Evolutionary conservation across 331 rosid genomes (phyloP).

Genomic region (Rosa hybrid): DNA sequence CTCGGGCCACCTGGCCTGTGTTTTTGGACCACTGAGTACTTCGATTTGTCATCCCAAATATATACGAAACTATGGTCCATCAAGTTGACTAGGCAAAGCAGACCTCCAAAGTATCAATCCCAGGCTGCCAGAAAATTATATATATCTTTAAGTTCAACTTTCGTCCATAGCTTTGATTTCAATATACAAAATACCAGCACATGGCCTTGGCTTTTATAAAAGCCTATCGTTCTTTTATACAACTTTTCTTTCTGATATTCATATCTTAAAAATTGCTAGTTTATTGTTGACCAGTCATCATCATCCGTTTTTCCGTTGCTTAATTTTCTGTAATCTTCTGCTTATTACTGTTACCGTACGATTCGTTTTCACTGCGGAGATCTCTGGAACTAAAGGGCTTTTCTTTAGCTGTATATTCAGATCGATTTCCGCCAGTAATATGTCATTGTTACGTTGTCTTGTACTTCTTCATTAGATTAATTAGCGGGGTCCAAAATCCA

Average conservation of each 20-base stretch:
- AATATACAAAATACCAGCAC: not conserved
- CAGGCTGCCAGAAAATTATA: not conserved
- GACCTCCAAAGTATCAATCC: not conserved
- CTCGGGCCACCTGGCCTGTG: not conserved
- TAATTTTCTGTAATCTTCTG: not conserved
- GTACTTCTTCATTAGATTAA: not conserved
- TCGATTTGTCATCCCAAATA: not conserved
- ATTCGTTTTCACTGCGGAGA: no score
- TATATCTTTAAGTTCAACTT: not conserved
- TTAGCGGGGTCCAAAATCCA: no score
- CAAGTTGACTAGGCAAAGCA: not conserved
- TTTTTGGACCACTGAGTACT: not conserved
- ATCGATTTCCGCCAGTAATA: not conserved
- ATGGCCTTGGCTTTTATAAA: slow-evolving; percentile 3
- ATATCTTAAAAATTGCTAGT: not conserved
- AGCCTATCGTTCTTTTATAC: not conserved
- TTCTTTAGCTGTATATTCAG: not conserved
- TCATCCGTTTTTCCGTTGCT: not conserved
- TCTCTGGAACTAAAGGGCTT: no score
- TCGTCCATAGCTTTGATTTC: not conserved
- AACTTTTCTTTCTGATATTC: not conserved
- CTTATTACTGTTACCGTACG: not conserved
- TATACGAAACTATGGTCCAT: not conserved
- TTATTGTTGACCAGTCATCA: not conserved
- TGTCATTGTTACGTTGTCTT: not conserved